Base-by-base conservation (phyloP, 768 basidiomycete species). In the Lactifluus hygrophoroides region DNA sequence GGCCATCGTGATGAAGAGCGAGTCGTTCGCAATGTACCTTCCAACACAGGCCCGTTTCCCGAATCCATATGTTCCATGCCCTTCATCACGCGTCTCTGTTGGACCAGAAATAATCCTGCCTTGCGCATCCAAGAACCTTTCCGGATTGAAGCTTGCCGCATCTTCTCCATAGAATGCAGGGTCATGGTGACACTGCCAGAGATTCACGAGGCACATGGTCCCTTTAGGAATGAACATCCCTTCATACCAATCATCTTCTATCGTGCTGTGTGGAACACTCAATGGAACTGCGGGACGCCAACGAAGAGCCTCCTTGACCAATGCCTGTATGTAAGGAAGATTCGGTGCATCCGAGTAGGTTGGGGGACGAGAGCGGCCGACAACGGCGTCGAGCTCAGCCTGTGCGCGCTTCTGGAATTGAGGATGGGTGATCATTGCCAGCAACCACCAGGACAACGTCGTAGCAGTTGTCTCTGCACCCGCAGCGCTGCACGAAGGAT, bases 141-240 rank as follows among this genome's bases (percentile, higher is more conserved):
- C 60, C 0, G 66, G 65, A 27, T 57, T 46, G 62, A 66, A 65
- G 10, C 17, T 38, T 3, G 56, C 42, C 3, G 61, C 58, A 53
- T 54, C n/a, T n/a, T n/a, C 32, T 10, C 58, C 62, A 28, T 56
- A 65, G 13, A 45, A n/a, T 13, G 52, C 34, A 11, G 56, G 38
- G 25, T 54, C 43, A 14, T 50, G 37, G 27, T 56, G 49, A n/a
- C 54, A 40, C 5, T 40, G 42, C 58, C 64, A 56, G 32, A 60
- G 30, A 50, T 71, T 71, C 9, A 64, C 59, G 28, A 71, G 49
- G 25, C 73, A 64, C 3, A 70, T 65, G 3, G 71, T 71, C 16
- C 70, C 73, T 38, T 66, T 69, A 0, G 74, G 73, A n/a, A 76
- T 73, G 53, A 67, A 58, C 45, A 57, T 54, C 11, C 61, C 67